A percentile compares a stretch with the other conserved stretches of the same genome.
phyloP scores from a whole-genome alignment of 768 basidiomycete genomes.

The Mycena amicta region DNA sequence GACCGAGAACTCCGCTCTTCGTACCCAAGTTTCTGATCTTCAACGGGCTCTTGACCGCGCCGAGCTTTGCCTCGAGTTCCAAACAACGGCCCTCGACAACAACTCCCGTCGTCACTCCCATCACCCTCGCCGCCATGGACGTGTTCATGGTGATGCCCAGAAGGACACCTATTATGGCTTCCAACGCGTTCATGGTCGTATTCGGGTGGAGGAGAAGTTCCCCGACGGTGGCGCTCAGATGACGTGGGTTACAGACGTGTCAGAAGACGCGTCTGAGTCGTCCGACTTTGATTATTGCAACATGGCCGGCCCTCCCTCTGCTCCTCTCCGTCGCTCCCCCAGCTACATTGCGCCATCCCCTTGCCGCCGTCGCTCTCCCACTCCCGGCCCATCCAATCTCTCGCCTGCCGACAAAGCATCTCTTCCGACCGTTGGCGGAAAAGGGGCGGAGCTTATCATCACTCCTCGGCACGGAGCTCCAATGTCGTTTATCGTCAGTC shows the following conservation, averaged over 20 bases:
- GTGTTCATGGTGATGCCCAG: slow-evolving; percentile 5
- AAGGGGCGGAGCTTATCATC: not conserved
- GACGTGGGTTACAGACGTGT: slow-evolving; percentile 4
- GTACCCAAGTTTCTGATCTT: slow-evolving; percentile 6
- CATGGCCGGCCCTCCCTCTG: not conserved
- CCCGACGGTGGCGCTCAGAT: slow-evolving; percentile 3
- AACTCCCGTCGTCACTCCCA: slow-evolving; percentile 1
- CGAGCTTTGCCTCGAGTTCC: slow-evolving; percentile 17
- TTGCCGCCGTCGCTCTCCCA: not conserved
- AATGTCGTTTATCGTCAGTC: not conserved
- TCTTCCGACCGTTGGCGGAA: not conserved
- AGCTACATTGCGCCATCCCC: no score
- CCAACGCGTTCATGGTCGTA: slow-evolving; percentile 1
- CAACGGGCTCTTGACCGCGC: slow-evolving; percentile 17
- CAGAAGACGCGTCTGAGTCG: not conserved
- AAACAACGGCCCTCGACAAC: not conserved
- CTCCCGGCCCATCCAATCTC: not conserved
- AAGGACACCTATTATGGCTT: not conserved
- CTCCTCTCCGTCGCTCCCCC: not conserved
- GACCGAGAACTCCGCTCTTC: slow-evolving; percentile 13
- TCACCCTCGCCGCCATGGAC: not conserved
- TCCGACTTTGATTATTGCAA: not conserved
- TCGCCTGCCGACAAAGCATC: not conserved
- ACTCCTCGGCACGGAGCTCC: not conserved
- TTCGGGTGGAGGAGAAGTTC: slow-evolving; percentile 9